Conservation (phyloP, 768 basidiomycete genomes). For the Podaxis mareebaensis region DNA sequence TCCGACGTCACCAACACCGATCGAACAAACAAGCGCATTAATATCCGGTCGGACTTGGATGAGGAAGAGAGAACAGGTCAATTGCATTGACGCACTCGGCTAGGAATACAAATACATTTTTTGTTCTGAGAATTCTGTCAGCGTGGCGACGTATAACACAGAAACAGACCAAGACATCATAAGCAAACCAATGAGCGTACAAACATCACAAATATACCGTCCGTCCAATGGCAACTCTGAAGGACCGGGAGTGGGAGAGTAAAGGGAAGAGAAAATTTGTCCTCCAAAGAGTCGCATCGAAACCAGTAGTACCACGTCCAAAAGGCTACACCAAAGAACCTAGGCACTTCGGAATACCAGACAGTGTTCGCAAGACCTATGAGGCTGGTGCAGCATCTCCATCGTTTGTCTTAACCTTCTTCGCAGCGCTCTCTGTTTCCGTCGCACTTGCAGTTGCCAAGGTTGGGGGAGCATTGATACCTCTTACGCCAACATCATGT, state of each 20-base stretch:
- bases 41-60: background rate
- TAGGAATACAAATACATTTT: slow-evolving; percentile 12
- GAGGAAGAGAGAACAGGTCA: background rate
- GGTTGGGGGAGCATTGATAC: slow-evolving; percentile 57
- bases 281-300: background rate
- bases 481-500: slow-evolving; percentile 64
- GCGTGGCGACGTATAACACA: background rate
- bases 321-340: background rate
- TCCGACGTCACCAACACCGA: background rate
- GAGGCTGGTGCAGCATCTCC: slow-evolving; percentile 21
- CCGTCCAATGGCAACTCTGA: background rate
- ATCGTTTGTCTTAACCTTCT: slow-evolving; percentile 46
- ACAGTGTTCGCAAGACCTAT: background rate
- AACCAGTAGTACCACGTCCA: background rate
- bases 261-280: background rate
- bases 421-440: slow-evolving; percentile 26
- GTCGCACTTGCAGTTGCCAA: slow-evolving; percentile 29
- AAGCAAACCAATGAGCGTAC: background rate
- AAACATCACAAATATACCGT: background rate
- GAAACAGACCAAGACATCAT: background rate
- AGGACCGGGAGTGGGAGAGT: background rate
- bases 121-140: background rate
- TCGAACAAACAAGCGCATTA: background rate
- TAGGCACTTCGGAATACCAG: background rate
- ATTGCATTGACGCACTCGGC: background rate